Conservation (phyloP, 192 early-diverging fungal genomes). For the Coemansia sp. region DNA sequence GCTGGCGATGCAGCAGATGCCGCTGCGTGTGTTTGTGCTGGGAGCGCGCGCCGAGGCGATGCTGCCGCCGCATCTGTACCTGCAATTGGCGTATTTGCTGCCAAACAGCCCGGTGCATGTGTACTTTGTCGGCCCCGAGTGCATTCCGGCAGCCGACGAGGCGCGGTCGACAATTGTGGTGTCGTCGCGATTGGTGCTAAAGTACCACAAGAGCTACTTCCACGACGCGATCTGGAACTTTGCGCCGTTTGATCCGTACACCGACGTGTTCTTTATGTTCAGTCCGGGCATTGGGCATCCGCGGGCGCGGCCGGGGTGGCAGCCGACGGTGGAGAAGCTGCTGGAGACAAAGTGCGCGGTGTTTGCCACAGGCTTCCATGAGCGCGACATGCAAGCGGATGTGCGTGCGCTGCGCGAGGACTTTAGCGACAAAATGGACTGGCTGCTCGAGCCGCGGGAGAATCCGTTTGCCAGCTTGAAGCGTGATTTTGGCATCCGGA, state of each 20-base stretch:
- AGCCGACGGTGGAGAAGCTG: conserved; percentile 62
- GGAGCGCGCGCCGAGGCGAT: conserved; percentile 74
- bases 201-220: conserved; percentile 67
- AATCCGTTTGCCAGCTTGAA: conserved; percentile 72
- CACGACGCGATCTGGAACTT: conserved; percentile 60
- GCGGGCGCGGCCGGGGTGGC: conserved; percentile 62
- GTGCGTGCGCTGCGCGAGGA: conserved; percentile 60
- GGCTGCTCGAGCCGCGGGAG: conserved; percentile 66
- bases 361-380: conserved; percentile 76
- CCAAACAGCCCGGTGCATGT: conserved; percentile 71
- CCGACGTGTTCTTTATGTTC: conserved; percentile 77
- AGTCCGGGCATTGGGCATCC: conserved; percentile 72
- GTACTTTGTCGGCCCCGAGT: conserved; percentile 79
- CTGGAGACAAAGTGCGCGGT: conserved; percentile 76
- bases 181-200: conserved; percentile 62
- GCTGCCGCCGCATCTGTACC: conserved; percentile 72
- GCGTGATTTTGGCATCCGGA: conserved; percentile 69
- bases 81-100: conserved; percentile 71
- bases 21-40: conserved; percentile 66
- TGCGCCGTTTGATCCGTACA: conserved; percentile 75
- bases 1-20: conserved; percentile 56
- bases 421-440: conserved; percentile 65
- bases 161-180: conserved; percentile 52
- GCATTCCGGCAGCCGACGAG: conserved; percentile 59
- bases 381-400: conserved; percentile 63